Conservation (phyloP, 805 yeast species). For the Monosporozyma servazzii region DNA sequence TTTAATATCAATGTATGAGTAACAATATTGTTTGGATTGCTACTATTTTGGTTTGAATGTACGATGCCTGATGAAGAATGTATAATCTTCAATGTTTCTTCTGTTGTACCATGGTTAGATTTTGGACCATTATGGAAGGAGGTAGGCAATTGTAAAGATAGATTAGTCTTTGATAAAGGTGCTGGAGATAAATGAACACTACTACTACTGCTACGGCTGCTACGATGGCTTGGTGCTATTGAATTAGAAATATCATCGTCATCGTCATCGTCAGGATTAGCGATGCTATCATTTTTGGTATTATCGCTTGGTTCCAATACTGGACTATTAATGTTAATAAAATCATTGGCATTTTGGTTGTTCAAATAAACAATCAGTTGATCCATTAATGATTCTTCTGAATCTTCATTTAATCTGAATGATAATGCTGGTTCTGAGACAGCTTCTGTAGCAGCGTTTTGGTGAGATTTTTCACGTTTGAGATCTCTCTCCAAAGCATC, state of each 20-base stretch:
- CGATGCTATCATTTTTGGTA: not conserved
- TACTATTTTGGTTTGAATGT: not conserved
- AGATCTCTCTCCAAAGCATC: constrained; percentile 91
- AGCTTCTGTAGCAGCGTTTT: constrained; percentile 64
- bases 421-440: constrained; percentile 70
- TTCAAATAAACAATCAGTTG: constrained; percentile 33
- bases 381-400: constrained; percentile 37
- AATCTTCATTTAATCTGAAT: constrained; percentile 50
- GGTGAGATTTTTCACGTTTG: constrained; percentile 59
- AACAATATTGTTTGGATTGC: not conserved
- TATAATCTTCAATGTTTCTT: not conserved
- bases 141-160: not conserved
- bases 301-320: not conserved
- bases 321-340: not conserved
- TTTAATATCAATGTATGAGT: not conserved
- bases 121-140: not conserved
- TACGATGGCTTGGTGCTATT: not conserved
- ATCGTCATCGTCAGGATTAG: not conserved
- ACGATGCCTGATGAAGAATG: not conserved
- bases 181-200: not conserved
- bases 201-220: not conserved
- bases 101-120: not conserved
- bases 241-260: too few relatives aligned
- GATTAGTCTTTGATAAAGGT: not conserved
- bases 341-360: not conserved